phyloP scores from a whole-genome alignment of 2,329 filamentous ascomycete species.

The Aureobasidium musti region DNA sequence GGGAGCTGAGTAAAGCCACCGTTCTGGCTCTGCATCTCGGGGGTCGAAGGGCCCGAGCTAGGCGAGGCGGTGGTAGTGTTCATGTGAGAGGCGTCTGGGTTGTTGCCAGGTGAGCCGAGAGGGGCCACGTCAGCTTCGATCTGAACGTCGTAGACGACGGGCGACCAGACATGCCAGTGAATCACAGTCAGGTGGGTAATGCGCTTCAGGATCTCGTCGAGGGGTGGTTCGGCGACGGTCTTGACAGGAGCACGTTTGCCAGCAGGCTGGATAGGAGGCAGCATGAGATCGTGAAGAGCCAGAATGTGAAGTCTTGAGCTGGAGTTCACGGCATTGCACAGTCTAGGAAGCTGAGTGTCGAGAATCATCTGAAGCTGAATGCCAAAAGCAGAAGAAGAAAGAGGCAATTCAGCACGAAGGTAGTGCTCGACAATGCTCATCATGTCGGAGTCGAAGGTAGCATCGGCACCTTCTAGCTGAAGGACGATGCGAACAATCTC shows the following conservation, averaged over 20 bases:
- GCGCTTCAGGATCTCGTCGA: constrained; percentile 67
- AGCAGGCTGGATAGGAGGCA: constrained; percentile 34
- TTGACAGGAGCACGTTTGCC: constrained; percentile 31
- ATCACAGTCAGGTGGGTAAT: constrained; percentile 81
- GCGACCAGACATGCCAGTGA: constrained; percentile 87
- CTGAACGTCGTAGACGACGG: constrained; percentile 63
- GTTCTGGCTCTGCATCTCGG: constrained; percentile 16
- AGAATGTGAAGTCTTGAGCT: constrained; percentile 45
- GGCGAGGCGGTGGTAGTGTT: constrained; percentile 5
- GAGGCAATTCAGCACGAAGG: constrained; percentile 40
- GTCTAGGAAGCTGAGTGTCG: constrained; percentile 40
- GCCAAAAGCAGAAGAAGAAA: constrained; percentile 36
- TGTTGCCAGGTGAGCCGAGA: neutral
- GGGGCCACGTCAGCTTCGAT: constrained; percentile 29
- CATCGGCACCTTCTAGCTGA: constrained; percentile 38
- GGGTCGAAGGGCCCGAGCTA: neutral
- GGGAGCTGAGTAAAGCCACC: constrained; percentile 7
- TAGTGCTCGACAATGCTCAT: constrained; percentile 43
- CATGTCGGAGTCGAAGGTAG: constrained; percentile 40
- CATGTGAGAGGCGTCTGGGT: neutral
- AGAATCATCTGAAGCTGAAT: constrained; percentile 39
- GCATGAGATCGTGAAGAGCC: constrained; percentile 49
- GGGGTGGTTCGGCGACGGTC: constrained; percentile 18
- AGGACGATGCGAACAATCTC: constrained; percentile 51
- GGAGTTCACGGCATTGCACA: constrained; percentile 41